Conservation (phyloP, 2,329 filamentous ascomycete species). For the Trichoderma brevicompactum region DNA sequence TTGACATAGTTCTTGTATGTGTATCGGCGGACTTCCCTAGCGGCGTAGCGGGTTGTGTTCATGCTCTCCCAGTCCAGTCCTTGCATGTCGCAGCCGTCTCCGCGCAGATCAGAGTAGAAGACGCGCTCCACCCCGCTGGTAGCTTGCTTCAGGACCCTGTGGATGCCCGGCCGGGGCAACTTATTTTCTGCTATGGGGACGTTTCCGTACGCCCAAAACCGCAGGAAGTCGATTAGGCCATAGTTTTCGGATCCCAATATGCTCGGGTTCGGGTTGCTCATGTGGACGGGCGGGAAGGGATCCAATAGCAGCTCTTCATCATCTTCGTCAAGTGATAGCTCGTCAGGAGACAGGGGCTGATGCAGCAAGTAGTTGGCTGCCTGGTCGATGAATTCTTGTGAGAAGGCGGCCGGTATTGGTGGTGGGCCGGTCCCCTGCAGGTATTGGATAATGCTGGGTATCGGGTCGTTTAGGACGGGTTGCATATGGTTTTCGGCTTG, state of each 20-base stretch:
- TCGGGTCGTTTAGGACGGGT: not conserved
- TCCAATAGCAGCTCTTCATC: constrained; percentile 15
- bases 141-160: constrained; percentile 42
- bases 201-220: constrained; percentile 49
- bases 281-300: constrained; percentile 31
- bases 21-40: constrained; percentile 51
- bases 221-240: constrained; percentile 55
- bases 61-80: constrained; percentile 62
- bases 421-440: not conserved
- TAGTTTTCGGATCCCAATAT: constrained; percentile 56
- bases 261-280: constrained; percentile 43
- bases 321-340: constrained; percentile 20
- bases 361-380: not conserved
- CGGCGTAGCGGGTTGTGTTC: constrained; percentile 54
- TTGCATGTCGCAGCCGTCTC: constrained; percentile 62
- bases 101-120: constrained; percentile 54
- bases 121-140: constrained; percentile 34
- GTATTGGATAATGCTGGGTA: constrained; percentile 15
- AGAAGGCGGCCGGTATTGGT: not conserved
- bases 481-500: not conserved
- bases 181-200: constrained; percentile 13
- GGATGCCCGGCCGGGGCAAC: constrained; percentile 38
- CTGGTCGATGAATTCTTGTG: not conserved
- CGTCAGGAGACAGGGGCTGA: not conserved
- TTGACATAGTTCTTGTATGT: constrained; percentile 65